phyloP scores from a whole-genome alignment of 495 filamentous ascomycete genomes.

The Hypoxylon cercidicola region DNA sequence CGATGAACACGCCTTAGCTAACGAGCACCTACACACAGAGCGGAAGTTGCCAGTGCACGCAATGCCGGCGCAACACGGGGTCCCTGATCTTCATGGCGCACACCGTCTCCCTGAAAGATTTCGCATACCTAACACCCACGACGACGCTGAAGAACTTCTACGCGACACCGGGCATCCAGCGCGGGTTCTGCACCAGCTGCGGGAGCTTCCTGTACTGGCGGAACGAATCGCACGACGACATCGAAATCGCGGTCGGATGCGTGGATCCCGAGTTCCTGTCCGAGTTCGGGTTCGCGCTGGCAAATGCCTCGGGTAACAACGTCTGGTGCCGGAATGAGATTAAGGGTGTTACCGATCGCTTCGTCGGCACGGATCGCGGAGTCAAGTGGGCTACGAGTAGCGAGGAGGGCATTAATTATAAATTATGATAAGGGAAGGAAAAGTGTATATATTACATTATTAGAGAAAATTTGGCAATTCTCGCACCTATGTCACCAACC shows the following conservation, averaged over 20 bases:
- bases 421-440: constrained; percentile 10
- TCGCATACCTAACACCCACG: constrained; percentile 37
- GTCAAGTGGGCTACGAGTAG: constrained; percentile 33
- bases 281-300: constrained; percentile 49
- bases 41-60: constrained; percentile 54
- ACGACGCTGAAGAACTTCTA: constrained; percentile 44
- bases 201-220: constrained; percentile 53
- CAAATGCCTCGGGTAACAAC: constrained; percentile 35
- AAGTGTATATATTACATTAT: not conserved
- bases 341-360: constrained; percentile 49
- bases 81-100: constrained; percentile 49
- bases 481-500: too few relatives aligned
- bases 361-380: constrained; percentile 58
- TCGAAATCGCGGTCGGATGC: constrained; percentile 46
- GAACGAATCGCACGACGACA: constrained; percentile 18
- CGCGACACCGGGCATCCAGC: constrained; percentile 44
- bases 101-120: constrained; percentile 21
- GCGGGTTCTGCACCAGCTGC: constrained; percentile 52
- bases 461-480: too few relatives aligned
- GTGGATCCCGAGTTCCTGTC: constrained; percentile 51
- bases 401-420: constrained; percentile 14
- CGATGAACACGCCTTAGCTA: constrained; percentile 1
- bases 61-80: constrained; percentile 51
- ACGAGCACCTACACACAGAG: constrained; percentile 32
- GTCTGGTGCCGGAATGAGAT: constrained; percentile 51